Evolutionary conservation across 306 rosid species (phyloP).

Genomic region (Comarum palustre): DNA sequence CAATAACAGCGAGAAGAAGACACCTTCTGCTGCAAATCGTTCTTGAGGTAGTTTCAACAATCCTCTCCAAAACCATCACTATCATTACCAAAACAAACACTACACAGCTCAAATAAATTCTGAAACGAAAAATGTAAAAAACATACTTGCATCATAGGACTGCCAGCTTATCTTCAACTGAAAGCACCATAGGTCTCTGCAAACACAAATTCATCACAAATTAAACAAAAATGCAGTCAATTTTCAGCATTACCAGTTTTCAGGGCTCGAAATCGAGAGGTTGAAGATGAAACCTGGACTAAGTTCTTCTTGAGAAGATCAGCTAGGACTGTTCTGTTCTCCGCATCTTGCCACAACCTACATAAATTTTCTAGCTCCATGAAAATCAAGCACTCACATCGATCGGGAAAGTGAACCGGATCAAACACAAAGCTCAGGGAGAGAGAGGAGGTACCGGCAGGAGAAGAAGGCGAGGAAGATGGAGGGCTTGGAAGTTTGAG

Average conservation of each 20-base stretch:
- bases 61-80: slow-evolving; percentile 55
- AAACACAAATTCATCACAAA: background rate
- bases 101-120: background rate
- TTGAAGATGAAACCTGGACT: slow-evolving; percentile 49
- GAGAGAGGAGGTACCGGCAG: slow-evolving; percentile 60
- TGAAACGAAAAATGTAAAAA: background rate
- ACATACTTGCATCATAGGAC: slow-evolving; percentile 83
- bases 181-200: slow-evolving; percentile 81
- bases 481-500: slow-evolving; percentile 70
- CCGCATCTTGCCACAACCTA: slow-evolving; percentile 99
- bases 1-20: slow-evolving; percentile 90
- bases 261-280: background rate
- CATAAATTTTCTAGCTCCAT: slow-evolving; percentile 6
- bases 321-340: slow-evolving; percentile 67
- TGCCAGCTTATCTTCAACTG: slow-evolving; percentile 78
- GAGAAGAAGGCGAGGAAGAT: slow-evolving; percentile 80
- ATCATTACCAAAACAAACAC: slow-evolving; percentile 9
- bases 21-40: slow-evolving; percentile 39
- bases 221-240: background rate
- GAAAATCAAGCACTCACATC: background rate
- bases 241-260: background rate
- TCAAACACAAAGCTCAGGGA: background rate
- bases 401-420: slow-evolving; percentile 1
- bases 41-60: slow-evolving; percentile 80
- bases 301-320: slow-evolving; percentile 60